Base-by-base conservation (phyloP, 345 rosid species). In the Brassica nigra region DNA sequence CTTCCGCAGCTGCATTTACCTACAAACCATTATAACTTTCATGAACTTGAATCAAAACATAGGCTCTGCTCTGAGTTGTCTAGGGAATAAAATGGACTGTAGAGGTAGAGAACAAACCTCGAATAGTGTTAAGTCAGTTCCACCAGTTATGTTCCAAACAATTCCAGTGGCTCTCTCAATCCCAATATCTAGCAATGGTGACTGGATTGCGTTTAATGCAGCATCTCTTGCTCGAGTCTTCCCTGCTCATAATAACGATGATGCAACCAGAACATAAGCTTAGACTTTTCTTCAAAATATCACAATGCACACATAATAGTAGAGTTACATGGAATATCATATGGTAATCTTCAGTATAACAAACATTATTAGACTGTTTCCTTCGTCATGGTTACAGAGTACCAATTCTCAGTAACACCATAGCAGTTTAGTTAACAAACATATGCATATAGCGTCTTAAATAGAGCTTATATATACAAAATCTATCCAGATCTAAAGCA, bases 101-200 rank as follows among this genome's bases (percentile, higher is more conserved):
- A 42, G 11, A 42, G 11, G 47, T 31, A 75, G 44, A 77, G 59
- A 61, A 14, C 49, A 30, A 92, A 92, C 99, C 99, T 93, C 99
- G 62, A 87, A 90, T 81, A 95, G 82, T 75, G 98, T 95, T 78
- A 93, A 76, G 83, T 95, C 97, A 58, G 80, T 88, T 87, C 98
- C 99, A 77, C 99, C 99, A 70, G 99, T 95, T 62, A 95, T 95
- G 87, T 93, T 95, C 99, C 99, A 95, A 39, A 95, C 97, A 20
- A 95, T 93, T 69, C 99, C 99, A 63, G 99, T 95, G 68, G 99
- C 99, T 76, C 99, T 91, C 81, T 95, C 98, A 80, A 95, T 95
- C 66, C 99, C 99, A 82, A 95, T 86, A 80, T 95, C 98, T 64
- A 95, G 81, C 58, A 95, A 83, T 75, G 99, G 99, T 65, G 99